Evolutionary conservation across 2,329 filamentous ascomycete species (phyloP).

Genomic region (Cercospora sesami): DNA sequence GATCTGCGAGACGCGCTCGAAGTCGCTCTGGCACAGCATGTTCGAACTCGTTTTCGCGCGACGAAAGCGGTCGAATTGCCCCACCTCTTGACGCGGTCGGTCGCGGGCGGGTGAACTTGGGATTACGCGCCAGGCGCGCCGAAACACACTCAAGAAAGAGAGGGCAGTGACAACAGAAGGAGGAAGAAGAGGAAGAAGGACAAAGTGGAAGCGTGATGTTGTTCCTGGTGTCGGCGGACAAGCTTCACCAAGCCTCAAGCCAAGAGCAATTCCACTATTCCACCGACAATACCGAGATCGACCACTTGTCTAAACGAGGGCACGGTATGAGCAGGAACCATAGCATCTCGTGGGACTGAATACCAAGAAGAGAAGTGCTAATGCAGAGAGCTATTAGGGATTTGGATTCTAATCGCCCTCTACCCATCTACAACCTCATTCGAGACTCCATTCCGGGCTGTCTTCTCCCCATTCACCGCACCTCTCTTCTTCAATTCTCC

Average conservation of each 20-base stretch:
- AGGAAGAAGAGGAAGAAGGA: not conserved
- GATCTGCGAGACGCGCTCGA: not conserved
- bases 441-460: not conserved
- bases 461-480: not conserved
- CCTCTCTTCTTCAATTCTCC: constrained; percentile 37
- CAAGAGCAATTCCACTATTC: not conserved
- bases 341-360: too few relatives aligned
- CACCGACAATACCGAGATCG: not conserved
- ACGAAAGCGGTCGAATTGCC: not conserved
- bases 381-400: not conserved
- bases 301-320: not conserved
- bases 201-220: not conserved
- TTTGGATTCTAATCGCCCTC: not conserved
- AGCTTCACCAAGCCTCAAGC: constrained; percentile 6
- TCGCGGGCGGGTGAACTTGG: not conserved
- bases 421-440: constrained; percentile 7
- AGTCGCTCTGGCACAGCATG: not conserved
- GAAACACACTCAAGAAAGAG: not conserved
- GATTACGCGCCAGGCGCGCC: not conserved
- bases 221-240: not conserved
- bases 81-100: not conserved
- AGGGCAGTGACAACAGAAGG: not conserved
- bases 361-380: too few relatives aligned
- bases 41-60: not conserved
- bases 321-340: not conserved